Conservation (phyloP, 2,329 filamentous ascomycete species). For the Alternaria postmessia region DNA sequence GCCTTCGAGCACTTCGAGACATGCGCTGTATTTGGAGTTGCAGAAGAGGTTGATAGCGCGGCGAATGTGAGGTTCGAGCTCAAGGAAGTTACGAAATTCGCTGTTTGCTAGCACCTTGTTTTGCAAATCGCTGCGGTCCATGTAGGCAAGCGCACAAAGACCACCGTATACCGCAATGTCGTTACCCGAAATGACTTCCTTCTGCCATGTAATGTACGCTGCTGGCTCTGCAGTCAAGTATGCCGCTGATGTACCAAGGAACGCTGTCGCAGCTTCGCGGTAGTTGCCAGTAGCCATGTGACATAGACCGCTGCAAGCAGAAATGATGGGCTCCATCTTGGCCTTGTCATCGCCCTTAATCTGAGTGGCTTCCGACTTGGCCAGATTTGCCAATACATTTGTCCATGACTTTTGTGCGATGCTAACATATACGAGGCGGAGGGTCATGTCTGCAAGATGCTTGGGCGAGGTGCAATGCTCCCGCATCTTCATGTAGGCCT, state of each 20-base stretch:
- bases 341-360: constrained; percentile 65
- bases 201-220: constrained; percentile 66
- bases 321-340: constrained; percentile 71
- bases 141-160: constrained; percentile 86
- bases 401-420: constrained; percentile 82
- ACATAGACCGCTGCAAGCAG: constrained; percentile 67
- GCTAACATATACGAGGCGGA: constrained; percentile 78
- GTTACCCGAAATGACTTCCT: constrained; percentile 78
- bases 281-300: constrained; percentile 66
- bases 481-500: constrained; percentile 85
- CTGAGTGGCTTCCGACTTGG: constrained; percentile 62
- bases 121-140: constrained; percentile 81
- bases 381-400: constrained; percentile 68
- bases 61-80: constrained; percentile 92
- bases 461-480: constrained; percentile 85
- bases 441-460: constrained; percentile 83
- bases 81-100: constrained; percentile 84
- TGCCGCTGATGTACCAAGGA: constrained; percentile 69
- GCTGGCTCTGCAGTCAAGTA: constrained; percentile 53
- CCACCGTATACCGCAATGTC: constrained; percentile 93
- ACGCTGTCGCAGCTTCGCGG: constrained; percentile 73
- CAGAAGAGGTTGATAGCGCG: constrained; percentile 91
- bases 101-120: constrained; percentile 81
- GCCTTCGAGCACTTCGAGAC: constrained; percentile 80
- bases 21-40: constrained; percentile 86